Base-by-base conservation (phyloP, 345 rosid species). In the Pistacia vera region DNA sequence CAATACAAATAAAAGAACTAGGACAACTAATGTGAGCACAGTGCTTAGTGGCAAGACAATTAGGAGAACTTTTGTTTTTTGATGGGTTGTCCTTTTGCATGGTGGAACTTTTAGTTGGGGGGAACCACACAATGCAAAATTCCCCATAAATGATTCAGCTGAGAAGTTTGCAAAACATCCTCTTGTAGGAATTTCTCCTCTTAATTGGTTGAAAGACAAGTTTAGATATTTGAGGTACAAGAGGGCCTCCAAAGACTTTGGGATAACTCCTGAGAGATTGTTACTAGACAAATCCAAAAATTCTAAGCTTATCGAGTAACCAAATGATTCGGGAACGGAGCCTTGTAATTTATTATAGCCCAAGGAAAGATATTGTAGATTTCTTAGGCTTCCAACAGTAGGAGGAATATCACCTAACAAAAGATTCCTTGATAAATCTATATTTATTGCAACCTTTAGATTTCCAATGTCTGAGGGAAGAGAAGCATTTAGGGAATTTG, bases 121-220 rank as follows among this genome's bases (percentile, higher is more conserved):
- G 1, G 55, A 8, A 7, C 81, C 81, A 66, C 77, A 78, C 20
- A 78, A 38, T 20, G 33, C 51, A 36, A 30, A 11, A 54, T 78
- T 78, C 1, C 66, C 66, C 17, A 36, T 7, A 38, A 72, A 60
- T 35, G 77, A 78, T 25, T 66, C 11, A 10, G 57, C 73, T n/a
- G 69, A 28, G 36, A 78, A 66, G 68, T 78, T 78, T 3, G 0
- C 1, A 4, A 73, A 66, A 11, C 22, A 5, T 14, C 82, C 78
- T 74, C 28, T 22, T 4, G 3, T 63, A 7, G 67, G 82, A 68
- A 79, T 56, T 69, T 79, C 72, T 59, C 81, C 81, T 41, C 55
- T 30, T 8, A 74, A 22, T 12, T n/a, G 13, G 4, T 79, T 74
- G 71, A 79, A 74, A 56, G 71, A 75, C 8, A 46, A 11, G 10